A percentile compares a stretch with the other conserved stretches of the same genome.
phyloP scores from a whole-genome alignment of 345 rosid genomes.

The Acer campestre region DNA sequence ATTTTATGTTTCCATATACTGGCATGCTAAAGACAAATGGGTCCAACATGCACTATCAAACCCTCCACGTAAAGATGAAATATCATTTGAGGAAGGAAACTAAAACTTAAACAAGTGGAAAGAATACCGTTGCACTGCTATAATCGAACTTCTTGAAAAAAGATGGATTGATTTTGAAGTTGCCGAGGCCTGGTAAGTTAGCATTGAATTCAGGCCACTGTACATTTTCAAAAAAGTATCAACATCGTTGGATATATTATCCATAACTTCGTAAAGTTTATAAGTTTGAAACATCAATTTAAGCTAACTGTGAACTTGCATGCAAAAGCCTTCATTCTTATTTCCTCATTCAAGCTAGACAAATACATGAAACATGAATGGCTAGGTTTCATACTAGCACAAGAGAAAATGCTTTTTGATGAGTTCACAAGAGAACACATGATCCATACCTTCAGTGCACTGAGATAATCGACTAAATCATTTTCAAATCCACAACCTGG shows the following conservation, averaged over 20 bases:
- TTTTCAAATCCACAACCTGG: conserved; percentile 69
- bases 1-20: conserved; percentile 1
- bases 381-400: neutral
- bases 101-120: conserved; percentile 6
- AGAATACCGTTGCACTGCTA: conserved; percentile 58
- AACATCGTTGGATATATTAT: conserved; percentile 4
- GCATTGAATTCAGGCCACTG: conserved; percentile 85
- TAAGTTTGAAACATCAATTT: neutral
- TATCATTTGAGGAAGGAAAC: neutral
- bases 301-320: neutral
- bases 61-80: neutral
- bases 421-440: neutral
- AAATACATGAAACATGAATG: neutral
- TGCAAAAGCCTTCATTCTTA: neutral
- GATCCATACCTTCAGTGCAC: conserved; percentile 61
- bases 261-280: neutral
- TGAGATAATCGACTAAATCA: conserved; percentile 85
- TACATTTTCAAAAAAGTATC: conserved; percentile 15
- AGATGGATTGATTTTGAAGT: conserved; percentile 62
- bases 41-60: neutral
- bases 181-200: conserved; percentile 59
- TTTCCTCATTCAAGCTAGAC: neutral
- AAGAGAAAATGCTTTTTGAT: neutral
- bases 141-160: conserved; percentile 88
- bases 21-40: conserved; percentile 10